Conservation (phyloP, 176 grass and related monocot genomes). For the Oryza punctata region DNA sequence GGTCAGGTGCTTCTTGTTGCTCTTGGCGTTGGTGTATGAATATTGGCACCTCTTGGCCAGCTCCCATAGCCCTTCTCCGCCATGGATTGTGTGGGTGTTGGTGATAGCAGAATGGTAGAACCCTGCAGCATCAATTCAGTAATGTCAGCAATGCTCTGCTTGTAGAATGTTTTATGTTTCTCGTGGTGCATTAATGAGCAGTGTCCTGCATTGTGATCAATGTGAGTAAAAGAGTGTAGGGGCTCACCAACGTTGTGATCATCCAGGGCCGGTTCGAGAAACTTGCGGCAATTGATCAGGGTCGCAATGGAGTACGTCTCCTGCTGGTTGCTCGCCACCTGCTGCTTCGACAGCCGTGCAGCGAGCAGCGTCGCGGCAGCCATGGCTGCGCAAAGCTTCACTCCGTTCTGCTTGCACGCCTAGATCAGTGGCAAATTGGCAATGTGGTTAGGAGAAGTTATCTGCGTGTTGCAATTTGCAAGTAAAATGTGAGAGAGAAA, state of each 20-base stretch:
- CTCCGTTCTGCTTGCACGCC: slow-evolving; percentile 79
- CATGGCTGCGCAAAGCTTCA: slow-evolving; percentile 70
- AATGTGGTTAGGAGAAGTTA: background rate
- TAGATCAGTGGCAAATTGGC: slow-evolving; percentile 24
- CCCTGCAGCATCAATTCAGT: slow-evolving; percentile 33
- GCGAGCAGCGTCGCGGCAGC: slow-evolving; percentile 72
- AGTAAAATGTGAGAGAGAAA: background rate
- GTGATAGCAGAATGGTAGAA: slow-evolving; percentile 84
- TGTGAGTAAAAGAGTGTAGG: background rate
- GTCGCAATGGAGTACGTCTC: slow-evolving; percentile 70
- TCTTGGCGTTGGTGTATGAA: slow-evolving; percentile 56
- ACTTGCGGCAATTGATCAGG: slow-evolving; percentile 73
- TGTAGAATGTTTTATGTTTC: background rate
- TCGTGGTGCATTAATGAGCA: background rate
- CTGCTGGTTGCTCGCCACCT: slow-evolving; percentile 44
- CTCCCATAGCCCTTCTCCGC: slow-evolving; percentile 74
- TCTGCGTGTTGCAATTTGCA: background rate
- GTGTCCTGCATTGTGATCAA: background rate
- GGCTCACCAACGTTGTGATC: slow-evolving; percentile 66
- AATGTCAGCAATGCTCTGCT: background rate
- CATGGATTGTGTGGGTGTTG: slow-evolving; percentile 67
- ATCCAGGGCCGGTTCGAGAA: slow-evolving; percentile 63
- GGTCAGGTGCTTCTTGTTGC: slow-evolving; percentile 80
- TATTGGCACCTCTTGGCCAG: slow-evolving; percentile 74
- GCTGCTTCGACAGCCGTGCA: slow-evolving; percentile 54